Percentiles rank a stretch among this genome's conserved stretches.
Evolutionary conservation across 1,284 basidiomycete species (phyloP).

Genomic region (Chondrostereum purpureum): DNA sequence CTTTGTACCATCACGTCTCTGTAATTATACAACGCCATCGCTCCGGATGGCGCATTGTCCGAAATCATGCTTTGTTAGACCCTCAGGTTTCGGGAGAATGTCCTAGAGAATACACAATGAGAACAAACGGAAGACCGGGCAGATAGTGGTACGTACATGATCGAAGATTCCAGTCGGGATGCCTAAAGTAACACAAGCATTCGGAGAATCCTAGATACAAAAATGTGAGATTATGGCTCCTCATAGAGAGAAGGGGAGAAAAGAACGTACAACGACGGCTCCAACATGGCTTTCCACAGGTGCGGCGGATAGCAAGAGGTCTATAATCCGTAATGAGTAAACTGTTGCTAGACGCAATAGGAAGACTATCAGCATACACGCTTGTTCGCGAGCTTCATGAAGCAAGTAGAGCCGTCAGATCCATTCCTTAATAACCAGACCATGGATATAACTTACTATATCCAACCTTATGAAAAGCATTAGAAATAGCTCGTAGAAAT

Average conservation of each 20-base stretch:
- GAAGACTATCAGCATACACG: conserved; percentile 38
- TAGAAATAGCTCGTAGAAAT: conserved; percentile 7
- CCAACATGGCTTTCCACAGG: conserved; percentile 74
- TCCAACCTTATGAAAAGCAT: conserved; percentile 36
- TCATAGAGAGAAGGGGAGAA: neutral
- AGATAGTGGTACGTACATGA: conserved; percentile 34
- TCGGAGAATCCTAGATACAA: conserved; percentile 55
- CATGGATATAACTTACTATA: conserved; percentile 43
- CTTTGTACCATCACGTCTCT: neutral
- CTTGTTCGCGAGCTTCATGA: conserved; percentile 69
- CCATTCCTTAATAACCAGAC: neutral
- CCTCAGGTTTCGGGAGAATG: conserved; percentile 57
- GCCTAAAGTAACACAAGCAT: conserved; percentile 70
- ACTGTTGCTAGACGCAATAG: neutral
- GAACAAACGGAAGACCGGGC: neutral
- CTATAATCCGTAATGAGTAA: conserved; percentile 26
- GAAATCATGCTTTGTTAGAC: conserved; percentile 48
- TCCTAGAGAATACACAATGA: conserved; percentile 30
- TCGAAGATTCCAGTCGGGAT: conserved; percentile 71
- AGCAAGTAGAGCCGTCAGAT: too few relatives aligned
- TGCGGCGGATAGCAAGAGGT: conserved; percentile 69
- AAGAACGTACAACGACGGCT: conserved; percentile 53
- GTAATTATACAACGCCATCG: conserved; percentile 47
- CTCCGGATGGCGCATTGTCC: conserved; percentile 64
- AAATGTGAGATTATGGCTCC: conserved; percentile 1